These are phyloP conservation scores for Tylopilus intermedius DNA, from an alignment of 768 basidiomycete genomes.

Conservation along the genomic window DNA sequence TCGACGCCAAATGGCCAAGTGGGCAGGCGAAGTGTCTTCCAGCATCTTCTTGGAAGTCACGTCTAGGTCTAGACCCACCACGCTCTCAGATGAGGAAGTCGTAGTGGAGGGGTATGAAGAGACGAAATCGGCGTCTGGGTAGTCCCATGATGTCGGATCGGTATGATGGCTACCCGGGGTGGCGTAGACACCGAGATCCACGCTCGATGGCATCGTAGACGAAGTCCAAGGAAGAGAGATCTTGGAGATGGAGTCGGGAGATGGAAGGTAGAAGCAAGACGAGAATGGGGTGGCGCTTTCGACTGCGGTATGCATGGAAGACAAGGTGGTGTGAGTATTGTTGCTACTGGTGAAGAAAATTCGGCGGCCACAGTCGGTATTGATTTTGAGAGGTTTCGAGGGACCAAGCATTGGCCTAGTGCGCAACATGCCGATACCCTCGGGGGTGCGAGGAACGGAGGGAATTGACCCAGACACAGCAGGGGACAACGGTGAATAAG, in stretches of 20 bases:
- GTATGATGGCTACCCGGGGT: conserved; percentile 48
- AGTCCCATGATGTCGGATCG: conserved; percentile 46
- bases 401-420: conserved; percentile 32
- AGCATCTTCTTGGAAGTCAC: conserved; percentile 28
- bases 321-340: conserved; percentile 43
- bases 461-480: conserved; percentile 30
- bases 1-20: conserved; percentile 32
- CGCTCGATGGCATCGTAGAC: conserved; percentile 35
- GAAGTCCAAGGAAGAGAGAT: conserved; percentile 31
- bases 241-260: conserved; percentile 38
- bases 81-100: conserved; percentile 34
- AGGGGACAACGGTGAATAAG: conserved; percentile 45
- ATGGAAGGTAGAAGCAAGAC: conserved; percentile 51
- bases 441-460: conserved; percentile 51
- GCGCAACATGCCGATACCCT: conserved; percentile 41
- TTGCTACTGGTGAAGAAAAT: conserved; percentile 36
- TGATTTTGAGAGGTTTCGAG: conserved; percentile 51
- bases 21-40: conserved; percentile 28
- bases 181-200: conserved; percentile 35
- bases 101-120: conserved; percentile 46
- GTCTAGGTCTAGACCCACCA: conserved; percentile 31
- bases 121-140: conserved; percentile 42
- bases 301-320: conserved; percentile 74
- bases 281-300: conserved; percentile 56
- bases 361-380: conserved; percentile 43